Base-by-base conservation (phyloP, 2,329 filamentous ascomycete species). In the Venturia nashicola region DNA sequence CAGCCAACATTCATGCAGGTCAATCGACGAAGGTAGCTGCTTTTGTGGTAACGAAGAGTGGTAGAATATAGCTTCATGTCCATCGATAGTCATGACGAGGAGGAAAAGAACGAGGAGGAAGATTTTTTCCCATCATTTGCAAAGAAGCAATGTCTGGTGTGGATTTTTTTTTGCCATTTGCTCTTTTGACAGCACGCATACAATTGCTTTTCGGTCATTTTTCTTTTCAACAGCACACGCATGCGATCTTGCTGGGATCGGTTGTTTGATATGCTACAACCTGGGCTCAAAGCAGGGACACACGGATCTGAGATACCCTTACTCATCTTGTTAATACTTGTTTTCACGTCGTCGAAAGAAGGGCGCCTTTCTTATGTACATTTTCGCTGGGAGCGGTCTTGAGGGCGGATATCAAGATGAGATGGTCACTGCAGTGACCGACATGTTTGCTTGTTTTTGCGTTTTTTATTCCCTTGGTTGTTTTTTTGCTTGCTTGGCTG, bases 251-350 rank as follows among this genome's bases (percentile, higher is more conserved):
- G 40, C n/a, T 36, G 51, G 51, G 51, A 57, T n/a, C 23, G 51
- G 3, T 57, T n/a, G 27, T 36, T 57, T 36, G 9, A 27, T 27
- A 4, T 57, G 27, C 12, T 57, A 39, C 14, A 36, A 57, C 3
- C 18, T 36, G 51, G 51, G 51, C 27, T 36, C 18, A 57, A 57
- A 36, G 27, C 27, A 57, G 51, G 51, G n/a, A 57, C 44, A 36
- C 51, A 18, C 46, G 46, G 46, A 51, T 57, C 51, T 57, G 51
- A 27, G 51, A 57, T 57, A 57, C 51, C 51, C 51, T 18, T 57
- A 57, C 27, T 57, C 16, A 57, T 57, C 51, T 36, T 36, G 36
- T 20, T 34, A 36, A 36, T 36, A 18, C 12, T 36, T 34, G 27
- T 36, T 16, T 57, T 36, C 3, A 36, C 11, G 11, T 36, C 27